These are phyloP conservation scores for Ascocoryne sarcoides DNA, from an alignment of 2,329 filamentous ascomycete species.

Conservation along the genomic window DNA sequence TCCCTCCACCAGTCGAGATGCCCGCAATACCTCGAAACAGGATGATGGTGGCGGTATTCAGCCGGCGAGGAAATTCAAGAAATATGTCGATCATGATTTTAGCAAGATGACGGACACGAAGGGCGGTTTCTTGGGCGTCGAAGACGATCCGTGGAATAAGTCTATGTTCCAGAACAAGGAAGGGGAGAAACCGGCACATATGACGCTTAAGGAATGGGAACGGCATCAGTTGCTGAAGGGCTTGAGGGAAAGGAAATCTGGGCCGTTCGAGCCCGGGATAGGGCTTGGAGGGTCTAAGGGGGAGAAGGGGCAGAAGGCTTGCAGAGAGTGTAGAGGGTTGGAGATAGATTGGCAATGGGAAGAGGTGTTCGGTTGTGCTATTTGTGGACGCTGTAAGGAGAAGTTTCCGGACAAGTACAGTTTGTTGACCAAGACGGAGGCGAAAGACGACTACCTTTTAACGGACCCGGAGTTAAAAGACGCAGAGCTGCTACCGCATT, in stretches of 20 bases:
- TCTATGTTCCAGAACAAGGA: constrained; percentile 52
- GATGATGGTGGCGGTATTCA: constrained; percentile 31
- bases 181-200: constrained; percentile 69
- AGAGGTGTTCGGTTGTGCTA: constrained; percentile 64
- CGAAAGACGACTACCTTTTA: constrained; percentile 85
- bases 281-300: constrained; percentile 57
- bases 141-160: constrained; percentile 86
- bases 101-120: constrained; percentile 97
- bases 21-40: constrained; percentile 32
- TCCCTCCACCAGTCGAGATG: constrained; percentile 61
- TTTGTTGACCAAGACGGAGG: constrained; percentile 93
- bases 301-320: constrained; percentile 61
- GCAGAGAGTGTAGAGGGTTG: constrained; percentile 69
- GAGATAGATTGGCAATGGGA: constrained; percentile 97
- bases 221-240: constrained; percentile 65
- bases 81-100: constrained; percentile 97
- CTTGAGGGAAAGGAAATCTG: constrained; percentile 63
- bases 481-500: constrained; percentile 73
- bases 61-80: constrained; percentile 79
- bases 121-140: constrained; percentile 82
- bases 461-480: constrained; percentile 95
- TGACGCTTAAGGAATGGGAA: constrained; percentile 92
- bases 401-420: constrained; percentile 87
- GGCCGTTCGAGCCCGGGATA: constrained; percentile 84
- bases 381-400: constrained; percentile 84